phyloP scores from a whole-genome alignment of 129 eudicot species.

The Flaveria sonorensis region DNA sequence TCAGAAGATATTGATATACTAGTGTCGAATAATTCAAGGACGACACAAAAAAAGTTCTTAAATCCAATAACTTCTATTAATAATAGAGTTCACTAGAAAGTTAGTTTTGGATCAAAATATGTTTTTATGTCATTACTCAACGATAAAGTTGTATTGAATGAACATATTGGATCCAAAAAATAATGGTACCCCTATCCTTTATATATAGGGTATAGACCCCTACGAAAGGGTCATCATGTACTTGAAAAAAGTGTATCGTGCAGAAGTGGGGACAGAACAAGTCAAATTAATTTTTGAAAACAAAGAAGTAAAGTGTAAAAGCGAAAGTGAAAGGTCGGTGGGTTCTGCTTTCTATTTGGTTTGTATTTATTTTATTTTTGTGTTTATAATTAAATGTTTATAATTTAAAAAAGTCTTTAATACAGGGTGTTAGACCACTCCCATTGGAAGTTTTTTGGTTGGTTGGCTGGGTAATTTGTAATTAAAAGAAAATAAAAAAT shows the following conservation, averaged over 20 bases:
- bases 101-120: background rate
- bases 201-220: background rate
- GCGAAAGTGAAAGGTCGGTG: conserved; percentile 25
- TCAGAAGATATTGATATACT: too few relatives aligned
- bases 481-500: too few relatives aligned
- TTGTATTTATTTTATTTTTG: background rate
- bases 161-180: background rate
- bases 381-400: too few relatives aligned
- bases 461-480: too few relatives aligned
- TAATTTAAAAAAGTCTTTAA: too few relatives aligned
- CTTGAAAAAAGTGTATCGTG: conserved; percentile 22
- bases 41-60: too few relatives aligned
- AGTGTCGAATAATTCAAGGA: too few relatives aligned
- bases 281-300: conserved; percentile 34
- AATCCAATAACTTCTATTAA: too few relatives aligned
- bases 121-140: background rate
- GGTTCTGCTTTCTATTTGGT: background rate
- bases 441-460: too few relatives aligned
- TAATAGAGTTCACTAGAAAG: background rate
- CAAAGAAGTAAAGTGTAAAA: conserved; percentile 31
- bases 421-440: too few relatives aligned
- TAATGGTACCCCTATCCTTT: conserved; percentile 4
- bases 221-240: conserved; percentile 29
- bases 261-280: conserved; percentile 27
- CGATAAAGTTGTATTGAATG: background rate